These are phyloP conservation scores for Pilatotrama ljubarskyi DNA, from an alignment of 768 basidiomycete genomes.

Conservation along the genomic window DNA sequence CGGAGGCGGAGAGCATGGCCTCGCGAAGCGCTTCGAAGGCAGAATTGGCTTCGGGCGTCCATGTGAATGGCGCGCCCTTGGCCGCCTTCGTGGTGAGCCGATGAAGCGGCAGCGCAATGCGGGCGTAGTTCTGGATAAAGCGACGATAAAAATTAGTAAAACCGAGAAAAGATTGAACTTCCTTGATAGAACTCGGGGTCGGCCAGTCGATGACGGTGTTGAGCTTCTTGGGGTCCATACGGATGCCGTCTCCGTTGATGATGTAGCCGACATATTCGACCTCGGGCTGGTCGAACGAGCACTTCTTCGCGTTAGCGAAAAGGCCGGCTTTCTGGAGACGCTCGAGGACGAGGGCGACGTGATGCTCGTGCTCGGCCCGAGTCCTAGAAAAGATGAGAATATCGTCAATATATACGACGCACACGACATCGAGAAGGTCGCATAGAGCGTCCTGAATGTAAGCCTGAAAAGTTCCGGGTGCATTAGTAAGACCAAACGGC, in stretches of 20 bases:
- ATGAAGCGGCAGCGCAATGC: constrained; percentile 23
- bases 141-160: constrained; percentile 29
- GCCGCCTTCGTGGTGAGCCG: constrained; percentile 30
- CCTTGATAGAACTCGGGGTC: constrained; percentile 22
- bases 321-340: constrained; percentile 33
- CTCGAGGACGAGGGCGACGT: constrained; percentile 24
- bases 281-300: constrained; percentile 36
- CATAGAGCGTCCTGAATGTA: constrained; percentile 19
- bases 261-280: constrained; percentile 47
- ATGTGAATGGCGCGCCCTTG: constrained; percentile 20
- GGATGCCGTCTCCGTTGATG: constrained; percentile 32
- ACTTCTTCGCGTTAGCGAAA: constrained; percentile 34
- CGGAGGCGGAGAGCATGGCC: constrained; percentile 21
- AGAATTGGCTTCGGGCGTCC: constrained; percentile 3
- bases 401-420: constrained; percentile 30
- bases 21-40: constrained; percentile 35
- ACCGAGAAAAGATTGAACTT: constrained; percentile 34
- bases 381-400: constrained; percentile 26
- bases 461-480: constrained; percentile 20
- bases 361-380: constrained; percentile 23
- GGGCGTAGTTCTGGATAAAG: constrained; percentile 36
- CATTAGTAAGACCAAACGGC: constrained; percentile 33
- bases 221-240: constrained; percentile 45
- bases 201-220: constrained; percentile 35
- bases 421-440: constrained; percentile 20